Evolutionary conservation across 345 rosid genomes (phyloP).

Genomic region (Acer campestre): DNA sequence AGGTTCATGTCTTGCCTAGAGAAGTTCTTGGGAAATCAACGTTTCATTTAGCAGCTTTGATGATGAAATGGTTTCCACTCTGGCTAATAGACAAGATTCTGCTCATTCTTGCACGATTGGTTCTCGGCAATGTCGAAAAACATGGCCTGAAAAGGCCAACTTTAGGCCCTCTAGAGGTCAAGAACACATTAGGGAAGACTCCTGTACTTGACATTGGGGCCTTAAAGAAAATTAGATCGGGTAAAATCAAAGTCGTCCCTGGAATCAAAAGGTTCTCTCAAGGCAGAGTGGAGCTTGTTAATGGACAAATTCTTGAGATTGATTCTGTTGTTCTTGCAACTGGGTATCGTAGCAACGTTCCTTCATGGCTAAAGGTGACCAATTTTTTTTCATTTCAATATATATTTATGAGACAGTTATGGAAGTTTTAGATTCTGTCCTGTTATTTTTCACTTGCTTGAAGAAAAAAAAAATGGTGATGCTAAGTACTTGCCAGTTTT

Average conservation of each 20-base stretch:
- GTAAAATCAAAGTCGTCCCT: constrained; percentile 68
- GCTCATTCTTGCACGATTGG: constrained; percentile 52
- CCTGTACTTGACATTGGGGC: constrained; percentile 86
- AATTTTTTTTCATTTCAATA: constrained; percentile 2
- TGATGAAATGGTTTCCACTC: constrained; percentile 72
- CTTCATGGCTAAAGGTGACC: constrained; percentile 85
- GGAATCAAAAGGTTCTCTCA: constrained; percentile 60
- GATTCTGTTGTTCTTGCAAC: constrained; percentile 86
- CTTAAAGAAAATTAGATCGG: constrained; percentile 63
- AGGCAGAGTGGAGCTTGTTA: constrained; percentile 62
- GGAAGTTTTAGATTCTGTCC: no score
- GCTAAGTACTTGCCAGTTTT: no score
- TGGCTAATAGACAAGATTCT: constrained; percentile 74
- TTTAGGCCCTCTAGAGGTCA: constrained; percentile 66
- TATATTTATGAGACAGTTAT: constrained; percentile 27
- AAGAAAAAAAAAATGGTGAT: no score
- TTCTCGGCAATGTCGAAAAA: constrained; percentile 60
- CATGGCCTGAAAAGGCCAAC: constrained; percentile 71
- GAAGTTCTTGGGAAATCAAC: constrained; percentile 79
- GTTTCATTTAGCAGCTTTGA: constrained; percentile 50
- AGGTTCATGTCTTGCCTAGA: constrained; percentile 94
- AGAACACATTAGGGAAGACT: constrained; percentile 67
- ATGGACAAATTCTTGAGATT: constrained; percentile 57
- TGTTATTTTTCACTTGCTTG: not conserved
- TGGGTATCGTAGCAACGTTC: constrained; percentile 92